A percentile compares a stretch with the other conserved stretches of the same genome.
These are phyloP conservation scores for Ligustrum vulgare DNA, from an alignment of 257 asterid genomes.

Conservation along the genomic window DNA sequence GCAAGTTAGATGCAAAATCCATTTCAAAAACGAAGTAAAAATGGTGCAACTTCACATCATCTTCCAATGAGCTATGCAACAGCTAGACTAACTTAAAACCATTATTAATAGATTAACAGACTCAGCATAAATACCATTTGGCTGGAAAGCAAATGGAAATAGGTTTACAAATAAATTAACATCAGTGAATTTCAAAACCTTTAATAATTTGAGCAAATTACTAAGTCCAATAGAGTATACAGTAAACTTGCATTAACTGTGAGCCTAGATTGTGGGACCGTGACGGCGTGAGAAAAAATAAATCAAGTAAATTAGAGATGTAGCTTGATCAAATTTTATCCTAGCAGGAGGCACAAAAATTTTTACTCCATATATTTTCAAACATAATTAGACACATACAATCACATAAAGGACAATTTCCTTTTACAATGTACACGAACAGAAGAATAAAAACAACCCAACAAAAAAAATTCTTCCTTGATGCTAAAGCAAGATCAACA, in stretches of 20 bases:
- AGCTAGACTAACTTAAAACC: background rate
- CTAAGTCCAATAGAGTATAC: too few relatives aligned
- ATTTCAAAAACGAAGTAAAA: background rate
- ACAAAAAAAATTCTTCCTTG: background rate
- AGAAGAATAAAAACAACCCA: too few relatives aligned
- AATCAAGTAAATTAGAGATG: background rate
- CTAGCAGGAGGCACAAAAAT: background rate
- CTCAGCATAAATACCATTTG: background rate
- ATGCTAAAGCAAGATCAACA: background rate
- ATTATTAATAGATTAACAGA: background rate
- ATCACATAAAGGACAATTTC: background rate
- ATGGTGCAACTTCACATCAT: background rate
- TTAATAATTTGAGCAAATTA: background rate
- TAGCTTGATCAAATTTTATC: background rate
- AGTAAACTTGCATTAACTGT: too few relatives aligned
- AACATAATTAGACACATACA: background rate
- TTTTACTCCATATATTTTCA: background rate
- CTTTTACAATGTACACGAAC: background rate
- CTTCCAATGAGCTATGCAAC: background rate
- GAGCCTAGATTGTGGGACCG: background rate
- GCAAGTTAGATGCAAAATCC: background rate
- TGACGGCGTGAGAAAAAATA: background rate
- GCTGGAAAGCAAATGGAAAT: too few relatives aligned
- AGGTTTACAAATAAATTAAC: too few relatives aligned
- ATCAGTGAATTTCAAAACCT: too few relatives aligned